Evolutionary conservation across 78 protist genomes (phyloP), one percentile per base, ranked within the genome.

Genomic region (Pigoraptor vietnamica): DNA sequence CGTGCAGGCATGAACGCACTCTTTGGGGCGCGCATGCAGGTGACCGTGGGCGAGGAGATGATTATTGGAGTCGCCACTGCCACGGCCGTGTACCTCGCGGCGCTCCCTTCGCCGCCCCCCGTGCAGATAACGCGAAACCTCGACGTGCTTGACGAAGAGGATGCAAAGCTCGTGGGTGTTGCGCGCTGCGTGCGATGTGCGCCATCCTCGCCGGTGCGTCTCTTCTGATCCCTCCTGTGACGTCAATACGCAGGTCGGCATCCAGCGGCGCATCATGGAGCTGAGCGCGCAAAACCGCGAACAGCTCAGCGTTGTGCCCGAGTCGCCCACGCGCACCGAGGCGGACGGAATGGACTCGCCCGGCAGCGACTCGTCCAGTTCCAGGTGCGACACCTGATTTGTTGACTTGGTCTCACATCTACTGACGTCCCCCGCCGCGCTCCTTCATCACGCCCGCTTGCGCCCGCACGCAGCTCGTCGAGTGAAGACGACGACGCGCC

Each of bases 11-110:
- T 83, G 87, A 83, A 89, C 48, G 91, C 91, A 24, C 56, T 35
- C 55, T 89, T 89, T 81, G 91, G 87, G 23, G 25, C 67, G 25
- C 24, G 48, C 29, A 24, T 34, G 37, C 34, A 39, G 24, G 35
- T 89, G n/a, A 24, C 48, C n/a, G 91, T 89, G 14, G 91, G 91
- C 36, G 91, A 89, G 25, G 23, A 81, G 48, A 36, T 89, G 87
- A 56, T 89, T 0, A 0, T 89, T 82, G 91, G 83, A 24, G 1
- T 34, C 23, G 87, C 86, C 0, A 39, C 81, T 9, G 84, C 67
- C 40, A 89, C 91, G 24, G 91, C 48, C 67, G 79, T 89, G 23
- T 67, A 81, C 86, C 55, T 89, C 34, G 1, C 84, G 14, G 32
- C 37, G 14, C 91, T 89, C 29, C 91, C 91, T 0, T 24, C 55